Conservation (phyloP, 2,329 filamentous ascomycete species). For the Talaromyces sp. region DNA sequence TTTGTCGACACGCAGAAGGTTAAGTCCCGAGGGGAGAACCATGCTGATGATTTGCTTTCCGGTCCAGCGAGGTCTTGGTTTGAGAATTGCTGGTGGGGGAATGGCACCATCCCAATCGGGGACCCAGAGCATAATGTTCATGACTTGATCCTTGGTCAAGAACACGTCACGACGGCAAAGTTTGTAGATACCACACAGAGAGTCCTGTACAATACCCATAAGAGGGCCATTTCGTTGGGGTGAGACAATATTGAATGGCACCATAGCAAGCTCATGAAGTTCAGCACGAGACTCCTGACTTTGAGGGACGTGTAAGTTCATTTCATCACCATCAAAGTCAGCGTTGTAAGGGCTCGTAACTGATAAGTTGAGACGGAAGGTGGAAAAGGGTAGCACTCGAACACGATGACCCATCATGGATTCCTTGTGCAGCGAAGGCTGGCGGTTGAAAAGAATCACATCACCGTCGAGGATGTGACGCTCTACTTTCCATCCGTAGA, state of each 20-base stretch:
- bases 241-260: conserved; percentile 97
- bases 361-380: conserved; percentile 93
- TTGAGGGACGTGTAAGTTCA: conserved; percentile 99
- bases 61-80: conserved; percentile 89
- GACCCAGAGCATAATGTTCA: conserved; percentile 97
- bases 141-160: conserved; percentile 81
- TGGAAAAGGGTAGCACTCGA: conserved; percentile 97
- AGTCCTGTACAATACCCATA: conserved; percentile 99
- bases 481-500: conserved; percentile 98
- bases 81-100: conserved; percentile 86
- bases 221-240: conserved; percentile 93
- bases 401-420: conserved; percentile 99
- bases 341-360: conserved; percentile 99
- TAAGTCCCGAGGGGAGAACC: conserved; percentile 82
- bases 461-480: conserved; percentile 93
- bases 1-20: conserved; percentile 61
- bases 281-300: conserved; percentile 95
- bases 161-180: conserved; percentile 90
- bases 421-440: conserved; percentile 97
- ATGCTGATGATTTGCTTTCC: conserved; percentile 97
- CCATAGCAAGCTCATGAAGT: conserved; percentile 88
- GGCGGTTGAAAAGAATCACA: conserved; percentile 99
- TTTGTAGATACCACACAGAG: conserved; percentile 93
- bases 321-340: conserved; percentile 99
- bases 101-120: conserved; percentile 96